Evolutionary conservation across 768 basidiomycete genomes (phyloP).

Genomic region (Serendipita sp.): DNA sequence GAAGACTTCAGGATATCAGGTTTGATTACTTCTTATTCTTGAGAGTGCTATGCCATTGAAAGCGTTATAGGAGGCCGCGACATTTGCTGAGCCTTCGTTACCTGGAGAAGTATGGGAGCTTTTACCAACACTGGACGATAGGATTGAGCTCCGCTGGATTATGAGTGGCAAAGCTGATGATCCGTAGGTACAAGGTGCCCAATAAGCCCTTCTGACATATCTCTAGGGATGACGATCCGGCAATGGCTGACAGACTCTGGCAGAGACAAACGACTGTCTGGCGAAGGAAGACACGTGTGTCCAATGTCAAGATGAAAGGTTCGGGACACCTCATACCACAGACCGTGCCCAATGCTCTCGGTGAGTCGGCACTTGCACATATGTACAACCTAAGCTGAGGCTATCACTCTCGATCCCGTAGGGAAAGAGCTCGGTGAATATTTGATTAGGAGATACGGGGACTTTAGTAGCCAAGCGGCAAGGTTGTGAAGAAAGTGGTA

Average conservation of each 20-base stretch:
- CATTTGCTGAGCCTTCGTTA: constrained; percentile 34
- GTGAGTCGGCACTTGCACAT: background rate
- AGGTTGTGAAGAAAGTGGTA: background rate
- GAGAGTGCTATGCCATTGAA: background rate
- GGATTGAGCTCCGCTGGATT: constrained; percentile 39
- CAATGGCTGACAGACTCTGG: background rate
- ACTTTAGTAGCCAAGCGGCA: background rate
- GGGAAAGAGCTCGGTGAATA: background rate
- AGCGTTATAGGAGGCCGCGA: constrained; percentile 34
- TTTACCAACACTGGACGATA: constrained; percentile 27
- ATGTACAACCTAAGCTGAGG: background rate
- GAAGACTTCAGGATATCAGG: constrained; percentile 48
- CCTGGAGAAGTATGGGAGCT: constrained; percentile 26
- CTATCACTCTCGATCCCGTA: background rate
- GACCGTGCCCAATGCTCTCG: background rate
- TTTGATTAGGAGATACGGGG: background rate
- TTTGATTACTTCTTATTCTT: constrained; percentile 9
- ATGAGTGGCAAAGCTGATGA: constrained; percentile 31
- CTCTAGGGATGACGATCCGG: background rate
- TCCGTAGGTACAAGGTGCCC: constrained; percentile 20
- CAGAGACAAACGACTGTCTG: background rate
- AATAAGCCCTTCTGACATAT: background rate
- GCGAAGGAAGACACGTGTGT: background rate
- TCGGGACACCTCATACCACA: background rate
- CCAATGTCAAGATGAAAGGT: background rate